A percentile compares a stretch with the other conserved stretches of the same genome.
phyloP scores from a whole-genome alignment of 202 grass and related monocot species.

The Musa balbisiana region DNA sequence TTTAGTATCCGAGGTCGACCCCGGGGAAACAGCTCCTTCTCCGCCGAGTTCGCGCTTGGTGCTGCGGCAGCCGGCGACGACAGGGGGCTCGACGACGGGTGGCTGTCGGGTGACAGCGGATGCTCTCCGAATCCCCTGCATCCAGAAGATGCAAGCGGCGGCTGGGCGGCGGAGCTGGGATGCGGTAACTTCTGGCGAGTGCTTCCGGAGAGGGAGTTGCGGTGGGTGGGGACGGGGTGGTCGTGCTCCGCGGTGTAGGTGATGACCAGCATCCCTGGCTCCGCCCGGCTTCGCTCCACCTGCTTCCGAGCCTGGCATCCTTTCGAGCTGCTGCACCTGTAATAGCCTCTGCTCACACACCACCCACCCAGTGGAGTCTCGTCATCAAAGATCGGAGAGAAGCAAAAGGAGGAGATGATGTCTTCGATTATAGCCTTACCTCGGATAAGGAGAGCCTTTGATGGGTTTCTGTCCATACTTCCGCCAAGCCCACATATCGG shows the following conservation, averaged over 20 bases:
- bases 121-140: not conserved
- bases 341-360: slow-evolving; percentile 59
- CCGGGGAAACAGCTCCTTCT: not conserved
- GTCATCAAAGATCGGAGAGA: not conserved
- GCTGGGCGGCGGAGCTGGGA: not conserved
- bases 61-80: not conserved
- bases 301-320: slow-evolving; percentile 81
- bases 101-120: not conserved
- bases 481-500: slow-evolving; percentile 92
- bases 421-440: slow-evolving; percentile 26
- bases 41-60: not conserved
- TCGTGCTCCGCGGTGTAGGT: slow-evolving; percentile 93
- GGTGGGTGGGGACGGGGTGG: slow-evolving; percentile 75
- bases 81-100: not conserved
- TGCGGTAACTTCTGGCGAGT: slow-evolving; percentile 47
- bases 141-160: not conserved
- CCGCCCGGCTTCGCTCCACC: slow-evolving; percentile 65
- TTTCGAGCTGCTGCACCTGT: slow-evolving; percentile 87
- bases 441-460: slow-evolving; percentile 89
- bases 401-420: not conserved
- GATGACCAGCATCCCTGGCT: slow-evolving; percentile 70
- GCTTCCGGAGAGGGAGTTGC: slow-evolving; percentile 81
- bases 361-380: not conserved
- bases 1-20: no score
- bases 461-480: slow-evolving; percentile 98